These are phyloP conservation scores for Pseudonitzschia pungens DNA, from an alignment of 108 stramenopile species.

Conservation along the genomic window DNA sequence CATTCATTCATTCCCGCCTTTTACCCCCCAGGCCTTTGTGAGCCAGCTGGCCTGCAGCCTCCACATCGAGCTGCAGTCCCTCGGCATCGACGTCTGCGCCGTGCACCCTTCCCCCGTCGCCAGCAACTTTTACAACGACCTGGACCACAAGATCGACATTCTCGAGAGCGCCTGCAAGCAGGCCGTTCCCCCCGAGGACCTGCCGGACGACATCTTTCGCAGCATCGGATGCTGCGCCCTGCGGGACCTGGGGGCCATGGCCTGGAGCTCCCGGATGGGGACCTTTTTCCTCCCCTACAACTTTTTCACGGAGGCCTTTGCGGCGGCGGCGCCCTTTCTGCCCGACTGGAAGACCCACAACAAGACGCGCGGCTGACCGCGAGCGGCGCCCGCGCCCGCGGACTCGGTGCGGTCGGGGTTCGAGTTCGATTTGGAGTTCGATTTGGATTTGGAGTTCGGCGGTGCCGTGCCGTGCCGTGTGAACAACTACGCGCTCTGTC, in stretches of 20 bases:
- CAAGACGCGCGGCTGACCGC: slow-evolving; percentile 46
- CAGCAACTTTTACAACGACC: slow-evolving; percentile 93
- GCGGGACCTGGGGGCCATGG: slow-evolving; percentile 86
- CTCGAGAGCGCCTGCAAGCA: slow-evolving; percentile 88
- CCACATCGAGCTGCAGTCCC: slow-evolving; percentile 82
- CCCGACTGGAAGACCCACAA: slow-evolving; percentile 92
- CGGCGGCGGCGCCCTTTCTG: slow-evolving; percentile 80
- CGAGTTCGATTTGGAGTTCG: too few relatives aligned
- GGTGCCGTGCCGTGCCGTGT: too few relatives aligned
- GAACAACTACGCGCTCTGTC: too few relatives aligned
- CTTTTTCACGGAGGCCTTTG: slow-evolving; percentile 90
- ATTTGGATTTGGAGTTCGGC: too few relatives aligned
- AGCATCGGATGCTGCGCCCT: slow-evolving; percentile 89
- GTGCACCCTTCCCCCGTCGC: slow-evolving; percentile 98
- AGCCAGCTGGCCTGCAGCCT: slow-evolving; percentile 86
- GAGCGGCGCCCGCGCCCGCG: too few relatives aligned
- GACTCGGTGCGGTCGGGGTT: too few relatives aligned
- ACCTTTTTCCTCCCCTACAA: slow-evolving; percentile 91
- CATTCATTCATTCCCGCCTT: background rate
- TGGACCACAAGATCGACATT: slow-evolving; percentile 91
- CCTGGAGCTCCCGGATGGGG: slow-evolving; percentile 83
- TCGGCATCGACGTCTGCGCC: slow-evolving; percentile 97
- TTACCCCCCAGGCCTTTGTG: slow-evolving; percentile 97
- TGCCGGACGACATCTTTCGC: slow-evolving; percentile 91
- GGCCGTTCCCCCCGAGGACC: slow-evolving; percentile 85